These are phyloP conservation scores for Populus hybrid DNA, from an alignment of 441 rosid species.

Conservation along the genomic window DNA sequence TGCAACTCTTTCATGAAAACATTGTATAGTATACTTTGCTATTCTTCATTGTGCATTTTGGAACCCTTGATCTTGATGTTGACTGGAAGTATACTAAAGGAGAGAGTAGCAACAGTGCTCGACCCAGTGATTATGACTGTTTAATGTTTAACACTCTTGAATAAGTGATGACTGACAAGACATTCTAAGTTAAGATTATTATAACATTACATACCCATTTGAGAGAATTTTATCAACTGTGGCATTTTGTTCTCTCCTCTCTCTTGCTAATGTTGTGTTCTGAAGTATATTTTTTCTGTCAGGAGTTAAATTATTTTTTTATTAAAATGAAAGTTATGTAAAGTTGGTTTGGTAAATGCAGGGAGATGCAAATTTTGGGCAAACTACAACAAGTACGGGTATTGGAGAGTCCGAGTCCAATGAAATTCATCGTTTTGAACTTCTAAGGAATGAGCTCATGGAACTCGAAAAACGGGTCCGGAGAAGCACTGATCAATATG, in stretches of 20 bases:
- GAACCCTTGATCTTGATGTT: not conserved
- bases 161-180: not conserved
- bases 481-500: conserved; percentile 65
- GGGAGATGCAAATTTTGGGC: conserved; percentile 47
- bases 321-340: conserved; percentile 20
- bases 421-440: conserved; percentile 81
- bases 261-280: not conserved
- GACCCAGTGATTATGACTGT: not conserved
- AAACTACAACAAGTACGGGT: conserved; percentile 31
- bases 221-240: not conserved
- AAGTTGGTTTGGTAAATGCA: conserved; percentile 34
- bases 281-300: conserved; percentile 17
- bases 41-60: not conserved
- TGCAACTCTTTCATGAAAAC: not conserved
- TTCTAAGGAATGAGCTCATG: conserved; percentile 81
- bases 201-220: not conserved
- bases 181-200: not conserved
- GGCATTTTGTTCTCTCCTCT: not conserved
- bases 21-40: not conserved
- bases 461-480: conserved; percentile 93
- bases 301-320: conserved; percentile 11
- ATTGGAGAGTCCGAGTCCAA: conserved; percentile 46
- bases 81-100: not conserved
- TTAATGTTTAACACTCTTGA: not conserved
- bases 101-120: not conserved